Conservation (phyloP, 192 early-diverging fungal genomes). For the Entomortierella chlamydospora region DNA sequence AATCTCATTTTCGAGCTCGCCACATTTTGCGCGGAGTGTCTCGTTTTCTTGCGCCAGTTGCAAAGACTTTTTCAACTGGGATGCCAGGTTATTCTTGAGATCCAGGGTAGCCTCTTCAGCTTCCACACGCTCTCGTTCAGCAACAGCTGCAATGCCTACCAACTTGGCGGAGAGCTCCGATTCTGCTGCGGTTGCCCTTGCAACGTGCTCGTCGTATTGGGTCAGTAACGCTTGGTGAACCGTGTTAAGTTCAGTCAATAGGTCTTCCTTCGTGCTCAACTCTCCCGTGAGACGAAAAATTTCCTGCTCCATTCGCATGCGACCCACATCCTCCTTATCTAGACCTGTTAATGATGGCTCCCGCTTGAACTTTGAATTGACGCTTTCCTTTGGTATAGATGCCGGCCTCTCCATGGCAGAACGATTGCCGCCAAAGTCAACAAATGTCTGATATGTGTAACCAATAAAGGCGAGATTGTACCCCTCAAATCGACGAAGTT, state of each 20-base stretch:
- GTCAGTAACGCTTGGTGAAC: slow-evolving; percentile 35
- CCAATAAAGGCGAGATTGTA: slow-evolving; percentile 90
- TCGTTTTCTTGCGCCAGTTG: slow-evolving; percentile 42
- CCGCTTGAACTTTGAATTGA: slow-evolving; percentile 18
- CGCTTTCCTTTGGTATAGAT: slow-evolving; percentile 5
- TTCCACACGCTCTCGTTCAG: slow-evolving; percentile 40
- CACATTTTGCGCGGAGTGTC: slow-evolving; percentile 37
- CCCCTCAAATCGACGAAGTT: slow-evolving; percentile 73
- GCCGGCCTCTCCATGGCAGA: not conserved
- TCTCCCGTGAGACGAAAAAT: slow-evolving; percentile 30
- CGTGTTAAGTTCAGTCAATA: slow-evolving; percentile 25
- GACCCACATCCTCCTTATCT: slow-evolving; percentile 47
- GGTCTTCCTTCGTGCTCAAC: slow-evolving; percentile 30
- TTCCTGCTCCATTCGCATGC: slow-evolving; percentile 50
- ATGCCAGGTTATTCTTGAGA: slow-evolving; percentile 26
- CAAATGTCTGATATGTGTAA: slow-evolving; percentile 75
- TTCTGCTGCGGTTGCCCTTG: slow-evolving; percentile 28
- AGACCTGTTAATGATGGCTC: slow-evolving; percentile 37
- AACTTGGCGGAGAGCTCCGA: slow-evolving; percentile 44
- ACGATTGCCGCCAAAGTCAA: slow-evolving; percentile 14
- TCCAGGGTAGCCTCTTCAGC: slow-evolving; percentile 38
- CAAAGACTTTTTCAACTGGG: slow-evolving; percentile 24
- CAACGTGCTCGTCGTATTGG: slow-evolving; percentile 38
- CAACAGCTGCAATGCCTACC: slow-evolving; percentile 41
- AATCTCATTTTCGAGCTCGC: slow-evolving; percentile 49